phyloP scores from a whole-genome alignment of 2,329 filamentous ascomycete genomes.

The Sporothrix protearum region DNA sequence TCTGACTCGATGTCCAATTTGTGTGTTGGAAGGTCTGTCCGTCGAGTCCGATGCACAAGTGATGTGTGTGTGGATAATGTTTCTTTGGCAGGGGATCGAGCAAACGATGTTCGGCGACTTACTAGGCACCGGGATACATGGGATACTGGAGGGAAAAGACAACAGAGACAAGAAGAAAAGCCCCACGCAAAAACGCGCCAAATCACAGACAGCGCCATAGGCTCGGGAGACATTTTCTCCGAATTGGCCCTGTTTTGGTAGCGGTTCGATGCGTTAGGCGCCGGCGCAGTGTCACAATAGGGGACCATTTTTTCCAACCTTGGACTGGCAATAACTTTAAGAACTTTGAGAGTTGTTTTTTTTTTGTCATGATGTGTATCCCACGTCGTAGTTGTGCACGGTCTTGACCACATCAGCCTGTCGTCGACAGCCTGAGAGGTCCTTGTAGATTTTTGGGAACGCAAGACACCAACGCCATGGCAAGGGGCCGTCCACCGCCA shows the following conservation, averaged over 20 bases:
- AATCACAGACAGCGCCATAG: neutral
- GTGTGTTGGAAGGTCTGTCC: neutral
- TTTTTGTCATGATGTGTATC: neutral
- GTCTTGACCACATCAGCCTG: too few relatives aligned
- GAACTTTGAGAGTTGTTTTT: too few relatives aligned
- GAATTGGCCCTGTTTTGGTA: too few relatives aligned
- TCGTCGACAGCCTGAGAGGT: neutral
- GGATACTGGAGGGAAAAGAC: neutral
- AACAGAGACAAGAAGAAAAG: neutral
- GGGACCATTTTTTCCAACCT: too few relatives aligned
- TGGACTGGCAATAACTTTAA: too few relatives aligned
- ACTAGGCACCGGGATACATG: neutral
- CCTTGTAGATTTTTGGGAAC: neutral
- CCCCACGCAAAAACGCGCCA: neutral
- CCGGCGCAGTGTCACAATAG: neutral
- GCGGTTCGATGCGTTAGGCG: neutral
- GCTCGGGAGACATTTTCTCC: neutral
- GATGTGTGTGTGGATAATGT: constrained; percentile 21
- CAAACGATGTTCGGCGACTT: constrained; percentile 18
- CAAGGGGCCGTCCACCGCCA: neutral
- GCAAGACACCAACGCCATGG: neutral
- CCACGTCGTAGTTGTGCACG: too few relatives aligned
- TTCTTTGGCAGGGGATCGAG: constrained; percentile 3
- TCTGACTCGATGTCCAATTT: neutral
- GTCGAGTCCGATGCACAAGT: constrained; percentile 1